Conservation (phyloP, 2,329 filamentous ascomycete species). For the Ophiocordyceps robertsii region DNA sequence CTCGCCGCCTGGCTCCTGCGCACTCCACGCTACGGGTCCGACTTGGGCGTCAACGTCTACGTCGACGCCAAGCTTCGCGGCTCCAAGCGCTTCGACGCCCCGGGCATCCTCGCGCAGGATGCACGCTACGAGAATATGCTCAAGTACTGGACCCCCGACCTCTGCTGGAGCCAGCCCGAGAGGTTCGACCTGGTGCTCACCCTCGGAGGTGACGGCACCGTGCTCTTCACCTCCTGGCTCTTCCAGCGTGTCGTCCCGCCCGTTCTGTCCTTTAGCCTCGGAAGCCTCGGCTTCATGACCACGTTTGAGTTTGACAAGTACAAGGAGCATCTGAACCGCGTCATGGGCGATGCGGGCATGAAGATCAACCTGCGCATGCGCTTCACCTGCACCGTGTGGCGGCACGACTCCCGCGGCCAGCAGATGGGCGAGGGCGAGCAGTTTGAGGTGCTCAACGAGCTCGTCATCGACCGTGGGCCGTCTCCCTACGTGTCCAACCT, state of each 20-base stretch:
- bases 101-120: conserved; percentile 59
- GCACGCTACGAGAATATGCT: conserved; percentile 71
- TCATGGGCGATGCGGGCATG: conserved; percentile 95
- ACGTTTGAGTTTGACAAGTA: conserved; percentile 82
- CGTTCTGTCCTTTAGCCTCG: conserved; percentile 71
- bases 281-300: conserved; percentile 77
- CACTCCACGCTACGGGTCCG: conserved; percentile 78
- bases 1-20: conserved; percentile 76
- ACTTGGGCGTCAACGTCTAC: conserved; percentile 90
- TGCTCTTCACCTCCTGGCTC: conserved; percentile 82
- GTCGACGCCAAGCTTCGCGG: conserved; percentile 90
- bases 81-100: conserved; percentile 76
- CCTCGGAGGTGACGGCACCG: conserved; percentile 75
- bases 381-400: conserved; percentile 95
- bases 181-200: conserved; percentile 91
- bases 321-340: conserved; percentile 69
- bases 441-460: conserved; percentile 95
- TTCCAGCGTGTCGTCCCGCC: conserved; percentile 82
- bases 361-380: conserved; percentile 96
- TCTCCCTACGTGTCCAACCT: conserved; percentile 95
- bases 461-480: conserved; percentile 94
- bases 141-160: conserved; percentile 88
- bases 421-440: conserved; percentile 80
- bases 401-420: conserved; percentile 46
- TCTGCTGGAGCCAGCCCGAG: conserved; percentile 88